These are phyloP conservation scores for Bretschneidera sinensis DNA, from an alignment of 345 rosid species.

Conservation along the genomic window DNA sequence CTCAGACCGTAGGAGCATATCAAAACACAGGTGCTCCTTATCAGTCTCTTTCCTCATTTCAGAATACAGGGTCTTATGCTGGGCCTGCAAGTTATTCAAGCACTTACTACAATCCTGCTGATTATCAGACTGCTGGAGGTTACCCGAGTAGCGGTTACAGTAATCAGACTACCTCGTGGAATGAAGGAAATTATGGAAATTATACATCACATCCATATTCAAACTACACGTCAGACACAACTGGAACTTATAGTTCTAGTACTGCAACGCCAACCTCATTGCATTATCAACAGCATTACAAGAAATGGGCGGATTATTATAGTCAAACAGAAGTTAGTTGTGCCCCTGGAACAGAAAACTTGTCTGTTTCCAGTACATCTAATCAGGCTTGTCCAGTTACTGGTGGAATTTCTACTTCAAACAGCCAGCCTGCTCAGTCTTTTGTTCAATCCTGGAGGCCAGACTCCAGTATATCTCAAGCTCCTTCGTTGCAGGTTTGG, in stretches of 20 bases:
- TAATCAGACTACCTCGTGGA: conserved; percentile 62
- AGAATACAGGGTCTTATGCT: conserved; percentile 99
- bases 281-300: conserved; percentile 76
- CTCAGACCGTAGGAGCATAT: conserved; percentile 88
- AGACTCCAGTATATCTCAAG: conserved; percentile 49
- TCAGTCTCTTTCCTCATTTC: conserved; percentile 99
- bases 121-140: conserved; percentile 98
- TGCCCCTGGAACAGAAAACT: conserved; percentile 96
- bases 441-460: conserved; percentile 60
- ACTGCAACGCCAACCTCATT: conserved; percentile 46
- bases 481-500: conserved; percentile 76
- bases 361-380: conserved; percentile 49
- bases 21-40: conserved; percentile 99
- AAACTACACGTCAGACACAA: conserved; percentile 49
- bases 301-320: conserved; percentile 84
- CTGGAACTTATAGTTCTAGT: conserved; percentile 47
- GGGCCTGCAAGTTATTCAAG: conserved; percentile 93
- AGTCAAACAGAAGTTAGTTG: conserved; percentile 90
- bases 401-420: conserved; percentile 51
- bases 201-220: conserved; percentile 66
- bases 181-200: conserved; percentile 60
- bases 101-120: conserved; percentile 98
- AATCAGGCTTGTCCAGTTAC: conserved; percentile 49
- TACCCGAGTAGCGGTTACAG: conserved; percentile 68
- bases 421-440: conserved; percentile 53